Evolutionary conservation across 1,284 basidiomycete species (phyloP), one percentile per base, ranked within the genome.

Genomic region (Caloboletus inedulis): DNA sequence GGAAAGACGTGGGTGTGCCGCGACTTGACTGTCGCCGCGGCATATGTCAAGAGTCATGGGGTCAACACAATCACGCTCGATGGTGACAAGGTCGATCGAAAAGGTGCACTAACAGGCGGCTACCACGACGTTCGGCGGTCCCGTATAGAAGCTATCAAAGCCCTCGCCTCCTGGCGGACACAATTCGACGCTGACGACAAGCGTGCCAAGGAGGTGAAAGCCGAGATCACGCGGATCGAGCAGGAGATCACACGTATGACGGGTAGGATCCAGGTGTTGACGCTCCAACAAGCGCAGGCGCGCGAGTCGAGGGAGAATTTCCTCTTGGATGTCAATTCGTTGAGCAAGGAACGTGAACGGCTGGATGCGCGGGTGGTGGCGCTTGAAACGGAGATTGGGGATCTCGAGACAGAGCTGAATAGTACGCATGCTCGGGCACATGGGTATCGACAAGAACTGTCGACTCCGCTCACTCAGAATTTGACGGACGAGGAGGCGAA

Each of bases 11-110:
- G 96, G 69, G 91, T 99, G 34, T 98, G 96, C 68, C 82, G 88
- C 31, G 92, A 96, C 65, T 82, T 99, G 52, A 87, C 88, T 10
- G 89, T 95, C 60, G 96, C 94, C 8, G 90, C 94, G 5, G 90
- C 92, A 7, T 99, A 98, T 70, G 94, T 96, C 44, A 90, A 96
- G 65, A 91, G 87, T 62, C 94, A 98, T 67, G 87, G 87, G 5
- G 87, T 99, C 66, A 98, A 97, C 71, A 95, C 94, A 9, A 98
- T 99, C 70, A 99, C 97, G 4, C 80, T 98, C 39, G 95, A 98
- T 59, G 97, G 97, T 49, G 97, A 99, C 77, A 94, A 94, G 65
- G 94, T 97, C 39, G 96, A 99, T 69, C 85, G 95, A 51, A 98
- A 96, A 69, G 97, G 97, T 61, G 87, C 95, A 1, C 73, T 99